A percentile compares a stretch with the other conserved stretches of the same genome.
Evolutionary conservation across 2,329 filamentous ascomycete genomes (phyloP).

Genomic region (Drechslerella stenobrocha): DNA sequence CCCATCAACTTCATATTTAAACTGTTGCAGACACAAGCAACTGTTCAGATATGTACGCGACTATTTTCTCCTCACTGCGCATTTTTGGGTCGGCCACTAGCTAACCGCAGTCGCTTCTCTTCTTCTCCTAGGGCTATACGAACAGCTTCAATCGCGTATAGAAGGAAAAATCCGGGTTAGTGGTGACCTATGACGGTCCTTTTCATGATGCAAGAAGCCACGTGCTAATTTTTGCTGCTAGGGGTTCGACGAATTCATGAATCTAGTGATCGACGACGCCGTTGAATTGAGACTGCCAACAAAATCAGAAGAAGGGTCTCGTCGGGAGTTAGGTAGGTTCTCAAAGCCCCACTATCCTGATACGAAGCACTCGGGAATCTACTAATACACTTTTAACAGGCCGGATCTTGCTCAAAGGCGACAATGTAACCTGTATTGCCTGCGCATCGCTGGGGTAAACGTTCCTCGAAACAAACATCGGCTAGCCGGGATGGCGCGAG

Average conservation of each 20-base stretch:
- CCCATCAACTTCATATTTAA: slow-evolving; percentile 93
- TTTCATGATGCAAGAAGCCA: background rate
- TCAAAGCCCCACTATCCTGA: background rate
- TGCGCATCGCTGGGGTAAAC: slow-evolving; percentile 40
- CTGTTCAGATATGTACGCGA: slow-evolving; percentile 75
- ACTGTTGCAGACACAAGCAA: slow-evolving; percentile 77
- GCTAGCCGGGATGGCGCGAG: background rate
- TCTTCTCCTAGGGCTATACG: slow-evolving; percentile 69
- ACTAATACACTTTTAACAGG: slow-evolving; percentile 56
- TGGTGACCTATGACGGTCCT: slow-evolving; percentile 41
- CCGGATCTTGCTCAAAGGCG: slow-evolving; percentile 69
- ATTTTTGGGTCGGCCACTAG: background rate
- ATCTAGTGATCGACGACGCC: slow-evolving; percentile 92
- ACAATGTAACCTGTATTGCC: slow-evolving; percentile 61
- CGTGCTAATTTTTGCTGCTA: slow-evolving; percentile 55
- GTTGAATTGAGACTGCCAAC: slow-evolving; percentile 85
- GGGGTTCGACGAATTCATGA: slow-evolving; percentile 99
- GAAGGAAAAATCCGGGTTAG: slow-evolving; percentile 92
- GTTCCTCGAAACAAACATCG: background rate
- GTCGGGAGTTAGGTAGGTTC: slow-evolving; percentile 72
- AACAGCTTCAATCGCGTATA: slow-evolving; percentile 90
- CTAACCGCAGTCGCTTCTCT: background rate
- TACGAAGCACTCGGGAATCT: background rate
- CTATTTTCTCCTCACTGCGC: background rate
- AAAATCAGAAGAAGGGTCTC: slow-evolving; percentile 77